phyloP scores from a whole-genome alignment of 1,284 basidiomycete species.

The Cutaneotrichosporon dermatis region DNA sequence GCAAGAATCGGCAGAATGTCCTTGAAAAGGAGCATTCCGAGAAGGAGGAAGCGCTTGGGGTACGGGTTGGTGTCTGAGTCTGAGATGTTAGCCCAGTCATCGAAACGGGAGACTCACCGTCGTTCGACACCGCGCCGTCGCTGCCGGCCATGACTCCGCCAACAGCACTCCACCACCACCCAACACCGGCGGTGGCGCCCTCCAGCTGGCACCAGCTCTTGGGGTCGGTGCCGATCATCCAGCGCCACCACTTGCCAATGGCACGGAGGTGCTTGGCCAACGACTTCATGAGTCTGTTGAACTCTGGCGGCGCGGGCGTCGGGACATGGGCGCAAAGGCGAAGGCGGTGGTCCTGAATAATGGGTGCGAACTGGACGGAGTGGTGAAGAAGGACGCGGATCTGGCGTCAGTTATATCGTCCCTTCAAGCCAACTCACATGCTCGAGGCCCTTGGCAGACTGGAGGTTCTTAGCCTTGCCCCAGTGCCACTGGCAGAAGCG shows the following conservation, averaged over 20 bases:
- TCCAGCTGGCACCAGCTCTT: conserved; percentile 44
- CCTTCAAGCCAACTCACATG: conserved; percentile 23
- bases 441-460: conserved; percentile 30
- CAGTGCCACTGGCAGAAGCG: conserved; percentile 45
- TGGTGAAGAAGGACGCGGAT: conserved; percentile 37
- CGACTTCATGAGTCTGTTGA: conserved; percentile 28
- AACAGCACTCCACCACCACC: conserved; percentile 50
- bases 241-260: conserved; percentile 47
- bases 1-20: conserved; percentile 54
- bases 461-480: conserved; percentile 40
- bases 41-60: conserved; percentile 63
- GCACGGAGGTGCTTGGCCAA: conserved; percentile 45
- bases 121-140: conserved; percentile 42
- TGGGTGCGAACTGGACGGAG: conserved; percentile 39
- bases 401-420: conserved; percentile 19
- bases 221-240: conserved; percentile 45
- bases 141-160: conserved; percentile 43
- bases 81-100: conserved; percentile 7
- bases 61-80: conserved; percentile 38
- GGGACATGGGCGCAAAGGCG: conserved; percentile 26
- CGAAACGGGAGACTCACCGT: conserved; percentile 30
- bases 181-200: conserved; percentile 40
- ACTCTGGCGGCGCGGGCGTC: conserved; percentile 15
- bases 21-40: conserved; percentile 82
- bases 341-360: conserved; percentile 41